Percentiles rank a stretch among this genome's conserved stretches.
These are phyloP conservation scores for Populus ilicifolia DNA, from an alignment of 345 rosid species.

Conservation along the genomic window DNA sequence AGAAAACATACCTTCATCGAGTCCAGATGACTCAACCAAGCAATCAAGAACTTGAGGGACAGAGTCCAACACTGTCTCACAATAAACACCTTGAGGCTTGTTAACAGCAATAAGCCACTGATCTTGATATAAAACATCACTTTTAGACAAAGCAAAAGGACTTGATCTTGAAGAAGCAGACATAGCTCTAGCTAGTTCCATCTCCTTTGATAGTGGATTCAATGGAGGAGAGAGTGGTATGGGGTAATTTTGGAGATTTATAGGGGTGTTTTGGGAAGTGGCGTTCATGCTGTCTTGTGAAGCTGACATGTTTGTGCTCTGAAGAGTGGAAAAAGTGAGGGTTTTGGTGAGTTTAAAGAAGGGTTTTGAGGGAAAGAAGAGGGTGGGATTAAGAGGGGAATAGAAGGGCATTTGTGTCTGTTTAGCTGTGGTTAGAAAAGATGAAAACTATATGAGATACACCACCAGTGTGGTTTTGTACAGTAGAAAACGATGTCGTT, in stretches of 20 bases:
- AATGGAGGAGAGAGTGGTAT: slow-evolving; percentile 70
- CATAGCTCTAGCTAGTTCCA: slow-evolving; percentile 70
- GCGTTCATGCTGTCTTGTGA: background rate
- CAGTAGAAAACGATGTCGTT: background rate
- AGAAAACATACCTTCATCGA: slow-evolving; percentile 20
- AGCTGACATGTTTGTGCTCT: slow-evolving; percentile 22
- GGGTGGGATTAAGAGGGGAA: slow-evolving; percentile 8
- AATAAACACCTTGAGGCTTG: slow-evolving; percentile 79
- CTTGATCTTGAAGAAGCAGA: slow-evolving; percentile 76
- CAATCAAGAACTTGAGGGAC: slow-evolving; percentile 38
- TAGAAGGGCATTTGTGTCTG: slow-evolving; percentile 22
- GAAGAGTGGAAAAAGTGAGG: slow-evolving; percentile 6
- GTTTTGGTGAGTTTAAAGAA: slow-evolving; percentile 21
- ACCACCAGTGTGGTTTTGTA: background rate
- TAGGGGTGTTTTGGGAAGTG: slow-evolving; percentile 23
- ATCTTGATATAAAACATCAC: slow-evolving; percentile 63
- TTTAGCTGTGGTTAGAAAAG: background rate
- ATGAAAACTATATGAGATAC: background rate
- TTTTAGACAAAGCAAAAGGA: slow-evolving; percentile 46
- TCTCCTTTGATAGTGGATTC: slow-evolving; percentile 61
- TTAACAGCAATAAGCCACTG: slow-evolving; percentile 75
- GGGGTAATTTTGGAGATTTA: slow-evolving; percentile 40
- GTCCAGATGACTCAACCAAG: slow-evolving; percentile 16
- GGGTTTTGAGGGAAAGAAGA: slow-evolving; percentile 24
- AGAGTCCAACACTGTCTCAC: slow-evolving; percentile 62